Evolutionary conservation across 2,329 filamentous ascomycete species (phyloP), one percentile per base, ranked within the genome.

Genomic region (Aspergillus sp.): DNA sequence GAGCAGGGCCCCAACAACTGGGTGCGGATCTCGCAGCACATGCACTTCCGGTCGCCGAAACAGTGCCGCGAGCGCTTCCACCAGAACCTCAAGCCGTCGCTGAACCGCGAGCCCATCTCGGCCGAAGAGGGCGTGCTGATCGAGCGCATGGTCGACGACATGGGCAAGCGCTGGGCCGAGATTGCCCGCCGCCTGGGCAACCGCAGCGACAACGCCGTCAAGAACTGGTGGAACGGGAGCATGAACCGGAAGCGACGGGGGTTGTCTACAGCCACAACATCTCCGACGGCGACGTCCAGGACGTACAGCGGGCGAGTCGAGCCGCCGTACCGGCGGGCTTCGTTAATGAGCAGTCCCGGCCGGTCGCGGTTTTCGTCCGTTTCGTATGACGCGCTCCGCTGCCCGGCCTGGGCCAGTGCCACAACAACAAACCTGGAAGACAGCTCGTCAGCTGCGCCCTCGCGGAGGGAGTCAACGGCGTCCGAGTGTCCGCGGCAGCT

Each of bases 181-280:
- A 95, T 95, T 52, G 85, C 88, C 27, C 74, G 88, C 44, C 71
- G 77, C 28, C 71, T 95, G 13, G 73, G 80, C 34, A 86, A 86
- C 43, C 80, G 88, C 52, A 93, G 86, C 58, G 88, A 95, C 66
- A 95, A 95, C 52, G 82, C 85, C 16, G 85, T 95, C 42, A 95
- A 95, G 74, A 95, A 95, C 61, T 95, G 86, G 86, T 94, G 84
- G 84, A 94, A 94, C 55, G 86, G 88, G 30, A 84, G 81, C 55
- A 82, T 88, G 72, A 94, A 94, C 64, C 77, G 86, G 51, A 72
- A 81, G 50, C 72, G 68, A 51, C 67, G 78, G 44, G 57, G 67
- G 32, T 55, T 63, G 22, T 47, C 51, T 8, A 48, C 45, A 13
- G 42, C 52, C 26, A 49, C 39, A 27, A 64, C 41, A 59, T 66